These are phyloP conservation scores for Physcia stellaris DNA, from an alignment of 495 filamentous ascomycete genomes.

Conservation along the genomic window DNA sequence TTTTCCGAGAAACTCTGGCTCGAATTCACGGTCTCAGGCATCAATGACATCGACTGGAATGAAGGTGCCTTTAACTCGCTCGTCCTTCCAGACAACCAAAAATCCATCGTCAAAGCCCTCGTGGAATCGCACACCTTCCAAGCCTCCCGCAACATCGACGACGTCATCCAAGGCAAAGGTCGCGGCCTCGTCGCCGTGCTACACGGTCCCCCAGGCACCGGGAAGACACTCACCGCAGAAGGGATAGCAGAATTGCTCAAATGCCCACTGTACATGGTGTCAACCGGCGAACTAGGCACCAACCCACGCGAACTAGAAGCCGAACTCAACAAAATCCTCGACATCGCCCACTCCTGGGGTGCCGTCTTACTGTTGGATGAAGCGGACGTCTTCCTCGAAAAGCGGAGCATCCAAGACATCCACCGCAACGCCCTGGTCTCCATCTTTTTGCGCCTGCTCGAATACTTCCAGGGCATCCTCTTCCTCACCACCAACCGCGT, in stretches of 20 bases:
- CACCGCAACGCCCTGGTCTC: constrained; percentile 66
- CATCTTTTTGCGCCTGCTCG: constrained; percentile 57
- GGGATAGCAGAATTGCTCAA: constrained; percentile 73
- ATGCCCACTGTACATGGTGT: constrained; percentile 76
- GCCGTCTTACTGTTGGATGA: constrained; percentile 67
- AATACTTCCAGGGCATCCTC: constrained; percentile 71
- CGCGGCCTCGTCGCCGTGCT: constrained; percentile 63
- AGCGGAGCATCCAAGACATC: constrained; percentile 56
- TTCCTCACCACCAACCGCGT: constrained; percentile 73
- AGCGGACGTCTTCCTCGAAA: constrained; percentile 68
- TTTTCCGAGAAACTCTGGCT: constrained; percentile 88
- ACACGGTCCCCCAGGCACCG: constrained; percentile 74
- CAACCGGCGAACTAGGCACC: constrained; percentile 69
- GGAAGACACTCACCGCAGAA: constrained; percentile 83
- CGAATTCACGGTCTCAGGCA: constrained; percentile 72
- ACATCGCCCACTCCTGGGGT: constrained; percentile 79
- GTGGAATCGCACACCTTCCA: constrained; percentile 75
- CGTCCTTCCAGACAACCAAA: constrained; percentile 61
- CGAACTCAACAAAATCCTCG: constrained; percentile 74
- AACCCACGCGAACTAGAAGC: constrained; percentile 62
- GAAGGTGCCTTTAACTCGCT: constrained; percentile 67
- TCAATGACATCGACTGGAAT: constrained; percentile 75
- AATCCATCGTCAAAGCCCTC: constrained; percentile 66
- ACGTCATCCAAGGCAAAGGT: constrained; percentile 65
- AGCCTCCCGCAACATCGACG: constrained; percentile 69